phyloP scores from a whole-genome alignment of 1,139 yeast genomes.

The Diutina siamensis region DNA sequence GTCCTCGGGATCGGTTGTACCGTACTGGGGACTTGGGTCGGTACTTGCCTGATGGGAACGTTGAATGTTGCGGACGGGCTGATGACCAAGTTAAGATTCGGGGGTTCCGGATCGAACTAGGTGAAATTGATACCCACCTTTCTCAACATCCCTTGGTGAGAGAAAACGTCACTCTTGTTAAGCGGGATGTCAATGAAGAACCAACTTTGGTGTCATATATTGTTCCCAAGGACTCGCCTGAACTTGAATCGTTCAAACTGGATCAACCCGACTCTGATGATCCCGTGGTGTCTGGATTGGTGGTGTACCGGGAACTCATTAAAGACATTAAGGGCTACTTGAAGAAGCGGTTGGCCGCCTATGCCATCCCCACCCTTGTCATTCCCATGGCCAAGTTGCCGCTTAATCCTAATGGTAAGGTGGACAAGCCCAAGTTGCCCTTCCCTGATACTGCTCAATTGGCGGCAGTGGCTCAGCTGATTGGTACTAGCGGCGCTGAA shows the following conservation, averaged over 20 bases:
- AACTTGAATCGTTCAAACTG: slow-evolving; percentile 40
- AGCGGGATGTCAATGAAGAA: slow-evolving; percentile 86
- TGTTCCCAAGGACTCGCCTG: slow-evolving; percentile 67
- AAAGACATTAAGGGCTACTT: slow-evolving; percentile 72
- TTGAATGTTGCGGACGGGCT: slow-evolving; percentile 97
- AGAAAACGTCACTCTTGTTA: slow-evolving; percentile 86
- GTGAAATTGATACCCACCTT: slow-evolving; percentile 95
- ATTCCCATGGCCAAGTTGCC: slow-evolving; percentile 84
- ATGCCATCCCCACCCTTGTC: slow-evolving; percentile 86
- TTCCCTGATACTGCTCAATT: slow-evolving; percentile 88
- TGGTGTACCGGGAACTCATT: slow-evolving; percentile 63
- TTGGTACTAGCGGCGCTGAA: slow-evolving; percentile 18
- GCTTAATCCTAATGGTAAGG: slow-evolving; percentile 95
- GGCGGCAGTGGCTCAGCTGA: slow-evolving; percentile 46
- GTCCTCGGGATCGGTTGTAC: slow-evolving; percentile 91
- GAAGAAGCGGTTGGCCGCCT: slow-evolving; percentile 81
- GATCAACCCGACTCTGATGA: slow-evolving; percentile 29
- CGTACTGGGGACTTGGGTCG: slow-evolving; percentile 97
- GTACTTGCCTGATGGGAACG: slow-evolving; percentile 91
- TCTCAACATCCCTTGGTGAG: slow-evolving; percentile 87
- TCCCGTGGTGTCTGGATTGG: slow-evolving; percentile 70
- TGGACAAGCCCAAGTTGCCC: slow-evolving; percentile 94
- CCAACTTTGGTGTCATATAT: slow-evolving; percentile 83
- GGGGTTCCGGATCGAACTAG: slow-evolving; percentile 96
- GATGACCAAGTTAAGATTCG: slow-evolving; percentile 98